A percentile compares a stretch with the other conserved stretches of the same genome.
Conservation (phyloP, 2,329 filamentous ascomycete genomes). For the Colletotrichum tabaci region DNA sequence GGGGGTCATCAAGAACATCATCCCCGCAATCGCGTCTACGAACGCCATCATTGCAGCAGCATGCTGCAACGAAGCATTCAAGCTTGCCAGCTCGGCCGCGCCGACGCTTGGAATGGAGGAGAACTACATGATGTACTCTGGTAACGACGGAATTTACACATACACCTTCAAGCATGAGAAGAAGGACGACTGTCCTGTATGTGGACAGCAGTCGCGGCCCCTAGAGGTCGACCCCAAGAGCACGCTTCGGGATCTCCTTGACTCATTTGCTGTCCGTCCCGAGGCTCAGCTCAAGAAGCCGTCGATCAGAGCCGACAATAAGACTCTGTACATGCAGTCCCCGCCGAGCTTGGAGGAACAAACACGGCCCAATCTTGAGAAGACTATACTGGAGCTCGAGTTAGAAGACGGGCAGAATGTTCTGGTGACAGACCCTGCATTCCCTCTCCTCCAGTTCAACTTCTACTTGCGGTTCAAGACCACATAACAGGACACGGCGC, state of each 20-base stretch:
- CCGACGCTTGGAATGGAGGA: constrained; percentile 83
- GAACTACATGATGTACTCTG: constrained; percentile 99
- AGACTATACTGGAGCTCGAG: constrained; percentile 81
- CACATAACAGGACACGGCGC: constrained; percentile 21
- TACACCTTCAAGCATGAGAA: constrained; percentile 97
- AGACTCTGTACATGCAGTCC: constrained; percentile 91
- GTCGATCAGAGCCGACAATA: constrained; percentile 82
- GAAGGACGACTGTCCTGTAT: constrained; percentile 96
- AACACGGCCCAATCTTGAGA: constrained; percentile 85
- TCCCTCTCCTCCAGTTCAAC: constrained; percentile 79
- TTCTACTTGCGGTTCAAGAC: constrained; percentile 67
- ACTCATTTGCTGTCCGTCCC: constrained; percentile 84
- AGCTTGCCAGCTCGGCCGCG: constrained; percentile 87
- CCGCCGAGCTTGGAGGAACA: constrained; percentile 87
- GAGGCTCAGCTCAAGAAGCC: constrained; percentile 96
- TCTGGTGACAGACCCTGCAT: constrained; percentile 93
- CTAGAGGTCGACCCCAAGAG: constrained; percentile 78
- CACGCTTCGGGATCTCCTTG: constrained; percentile 88
- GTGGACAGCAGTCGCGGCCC: constrained; percentile 84
- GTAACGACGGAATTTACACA: constrained; percentile 95
- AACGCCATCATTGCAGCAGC: constrained; percentile 97
- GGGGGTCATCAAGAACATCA: constrained; percentile 99
- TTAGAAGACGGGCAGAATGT: constrained; percentile 88
- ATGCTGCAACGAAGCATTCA: constrained; percentile 97
- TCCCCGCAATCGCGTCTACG: constrained; percentile 96